Conservation (phyloP, 257 asterid genomes). For the Nicotiana otophora region DNA sequence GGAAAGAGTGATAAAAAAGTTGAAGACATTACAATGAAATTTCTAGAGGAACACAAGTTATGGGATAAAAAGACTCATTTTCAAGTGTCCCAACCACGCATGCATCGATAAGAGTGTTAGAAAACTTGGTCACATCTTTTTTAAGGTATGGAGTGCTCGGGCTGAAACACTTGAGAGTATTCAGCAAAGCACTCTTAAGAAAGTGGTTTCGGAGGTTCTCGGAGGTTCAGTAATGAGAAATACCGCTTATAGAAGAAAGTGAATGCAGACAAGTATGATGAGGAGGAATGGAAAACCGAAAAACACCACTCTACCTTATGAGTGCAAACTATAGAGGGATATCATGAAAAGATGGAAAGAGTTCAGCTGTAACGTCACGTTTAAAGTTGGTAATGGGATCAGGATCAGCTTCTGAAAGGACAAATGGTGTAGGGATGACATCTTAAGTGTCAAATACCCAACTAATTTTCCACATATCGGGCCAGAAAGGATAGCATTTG, state of each 20-base stretch:
- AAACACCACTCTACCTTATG: slow-evolving; percentile 6
- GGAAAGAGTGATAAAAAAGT: not conserved
- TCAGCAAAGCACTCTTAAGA: not conserved
- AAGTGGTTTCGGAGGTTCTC: not conserved
- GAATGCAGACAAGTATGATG: not conserved
- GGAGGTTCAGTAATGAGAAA: not conserved
- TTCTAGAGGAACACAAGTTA: not conserved
- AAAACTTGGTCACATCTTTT: not conserved
- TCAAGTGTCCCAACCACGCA: too few relatives aligned
- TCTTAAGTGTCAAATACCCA: not conserved
- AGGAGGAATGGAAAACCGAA: not conserved
- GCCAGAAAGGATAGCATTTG: not conserved
- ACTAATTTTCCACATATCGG: not conserved
- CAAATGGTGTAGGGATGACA: not conserved
- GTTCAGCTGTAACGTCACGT: not conserved
- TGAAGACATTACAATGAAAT: not conserved
- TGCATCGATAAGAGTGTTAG: not conserved
- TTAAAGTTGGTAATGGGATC: not conserved
- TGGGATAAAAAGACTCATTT: not conserved
- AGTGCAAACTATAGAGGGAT: not conserved
- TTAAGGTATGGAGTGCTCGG: not conserved
- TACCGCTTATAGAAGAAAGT: not conserved
- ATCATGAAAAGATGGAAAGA: not conserved
- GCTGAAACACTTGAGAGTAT: not conserved
- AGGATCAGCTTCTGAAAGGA: not conserved